A percentile compares a stretch with the other conserved stretches of the same genome.
Evolutionary conservation across 2,329 filamentous ascomycete species (phyloP).

Genomic region (Stromatinia cepivora): DNA sequence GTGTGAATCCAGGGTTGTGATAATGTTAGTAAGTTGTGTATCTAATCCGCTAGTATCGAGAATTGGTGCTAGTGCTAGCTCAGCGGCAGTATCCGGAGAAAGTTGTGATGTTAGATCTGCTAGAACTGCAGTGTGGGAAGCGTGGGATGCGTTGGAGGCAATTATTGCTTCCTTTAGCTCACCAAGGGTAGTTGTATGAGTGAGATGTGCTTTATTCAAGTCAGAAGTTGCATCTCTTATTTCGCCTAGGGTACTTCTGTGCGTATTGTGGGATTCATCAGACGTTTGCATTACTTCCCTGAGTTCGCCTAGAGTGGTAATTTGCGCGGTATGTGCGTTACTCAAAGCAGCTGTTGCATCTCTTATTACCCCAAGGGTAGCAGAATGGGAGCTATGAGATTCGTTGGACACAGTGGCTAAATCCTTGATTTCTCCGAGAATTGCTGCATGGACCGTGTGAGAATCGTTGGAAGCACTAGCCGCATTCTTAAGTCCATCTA

Average conservation of each 20-base stretch:
- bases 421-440: slow-evolving; percentile 31
- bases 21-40: slow-evolving; percentile 29
- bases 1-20: slow-evolving; percentile 28
- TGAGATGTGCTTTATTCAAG: slow-evolving; percentile 26
- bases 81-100: not conserved
- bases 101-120: slow-evolving; percentile 24
- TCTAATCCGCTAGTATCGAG: not conserved
- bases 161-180: slow-evolving; percentile 27
- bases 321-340: slow-evolving; percentile 23
- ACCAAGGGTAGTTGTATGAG: slow-evolving; percentile 29
- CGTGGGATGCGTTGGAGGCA: slow-evolving; percentile 23
- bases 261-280: slow-evolving; percentile 27
- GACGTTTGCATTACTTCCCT: slow-evolving; percentile 5
- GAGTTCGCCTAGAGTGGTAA: slow-evolving; percentile 22
- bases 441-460: slow-evolving; percentile 23
- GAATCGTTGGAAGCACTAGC: slow-evolving; percentile 21
- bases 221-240: slow-evolving; percentile 29
- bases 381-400: slow-evolving; percentile 26
- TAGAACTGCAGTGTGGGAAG: slow-evolving; percentile 25
- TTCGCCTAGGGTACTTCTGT: slow-evolving; percentile 27
- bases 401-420: slow-evolving; percentile 25
- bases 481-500: slow-evolving; percentile 24
- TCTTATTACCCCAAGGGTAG: slow-evolving; percentile 24
- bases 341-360: slow-evolving; percentile 17
- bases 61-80: not conserved